phyloP scores from a whole-genome alignment of 2,329 filamentous ascomycete species.

The Penicillium sp. region DNA sequence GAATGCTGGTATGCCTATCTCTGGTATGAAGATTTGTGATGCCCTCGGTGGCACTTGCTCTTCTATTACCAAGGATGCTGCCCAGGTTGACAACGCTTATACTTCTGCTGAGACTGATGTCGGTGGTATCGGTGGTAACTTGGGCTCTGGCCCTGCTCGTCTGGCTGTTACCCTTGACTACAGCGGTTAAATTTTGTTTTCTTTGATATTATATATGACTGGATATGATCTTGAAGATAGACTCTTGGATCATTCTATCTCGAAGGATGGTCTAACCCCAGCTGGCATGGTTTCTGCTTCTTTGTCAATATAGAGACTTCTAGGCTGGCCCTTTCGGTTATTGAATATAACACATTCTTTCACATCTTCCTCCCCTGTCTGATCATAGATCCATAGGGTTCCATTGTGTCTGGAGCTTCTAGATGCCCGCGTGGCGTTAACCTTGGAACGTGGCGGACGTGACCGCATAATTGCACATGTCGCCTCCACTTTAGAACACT shows the following conservation, averaged over 20 bases:
- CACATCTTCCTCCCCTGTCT: neutral
- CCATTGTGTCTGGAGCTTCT: neutral
- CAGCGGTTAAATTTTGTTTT: conserved; percentile 21
- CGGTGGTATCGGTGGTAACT: conserved; percentile 38
- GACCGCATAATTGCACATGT: conserved; percentile 5
- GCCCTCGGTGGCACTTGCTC: conserved; percentile 29
- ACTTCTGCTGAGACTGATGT: conserved; percentile 24
- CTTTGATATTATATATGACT: conserved; percentile 6
- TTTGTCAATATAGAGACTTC: conserved; percentile 13
- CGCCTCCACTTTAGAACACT: neutral
- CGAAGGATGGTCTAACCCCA: conserved; percentile 15
- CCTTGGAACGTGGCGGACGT: conserved; percentile 1
- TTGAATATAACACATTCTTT: conserved; percentile 12
- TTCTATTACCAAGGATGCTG: conserved; percentile 25
- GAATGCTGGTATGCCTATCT: conserved; percentile 28
- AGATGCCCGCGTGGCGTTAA: conserved; percentile 2
- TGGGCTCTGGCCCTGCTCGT: conserved; percentile 26
- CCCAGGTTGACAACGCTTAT: conserved; percentile 33
- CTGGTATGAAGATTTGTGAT: conserved; percentile 40
- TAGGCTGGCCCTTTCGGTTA: conserved; percentile 10
- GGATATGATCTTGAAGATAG: conserved; percentile 10
- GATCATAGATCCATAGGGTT: neutral
- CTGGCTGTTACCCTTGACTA: conserved; percentile 31
- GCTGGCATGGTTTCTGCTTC: conserved; percentile 16
- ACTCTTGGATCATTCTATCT: conserved; percentile 5